Base-by-base conservation (phyloP, 1,284 basidiomycete species). In the Xerocomus nothofagi region DNA sequence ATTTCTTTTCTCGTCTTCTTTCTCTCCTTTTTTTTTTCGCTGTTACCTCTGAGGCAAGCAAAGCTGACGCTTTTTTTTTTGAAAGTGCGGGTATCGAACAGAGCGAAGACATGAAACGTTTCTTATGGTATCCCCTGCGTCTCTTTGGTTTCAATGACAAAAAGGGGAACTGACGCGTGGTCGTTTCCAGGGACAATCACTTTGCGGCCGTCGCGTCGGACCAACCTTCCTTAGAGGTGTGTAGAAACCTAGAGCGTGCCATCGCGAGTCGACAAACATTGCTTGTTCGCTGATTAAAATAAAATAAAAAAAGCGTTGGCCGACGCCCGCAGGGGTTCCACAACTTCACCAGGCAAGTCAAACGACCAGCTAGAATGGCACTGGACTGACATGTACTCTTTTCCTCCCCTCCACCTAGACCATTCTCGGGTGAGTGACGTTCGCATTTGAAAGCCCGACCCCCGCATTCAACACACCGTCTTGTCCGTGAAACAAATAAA, bases 131-230 rank as follows among this genome's bases (percentile, higher is more conserved):
- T 24, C 3, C 7, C 14, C 7, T 17, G 15, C 11, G 3, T 15
- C 18, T n/a, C n/a, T n/a, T 5, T 18, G 11, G n/a, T 18, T 5
- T 39, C 15, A 9, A 18, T 3, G 29, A 17, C 9, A 18, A 26
- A 26, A 10, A 33, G 4, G 15, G 0, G 14, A 17, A 3, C 18
- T 51, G 32, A 59, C 8, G 9, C 15, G 32, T 14, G 31, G 49
- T 49, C 24, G 27, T 23, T 40, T 54, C n/a, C 50, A 88, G 86
- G 87, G 76, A 89, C 67, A 85, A 88, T 60, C 86, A 89, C 62
- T 88, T 89, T 62, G 82, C 86, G 1, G 85, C 86, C 4, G 64
- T 88, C 33, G 86, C 84, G 3, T 85, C 83, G 23, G 86, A 89
- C 67, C 81, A 84, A 57, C 87, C 87, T n/a, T 70, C 83, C 3